These are phyloP conservation scores for Phialophora expanda DNA, from an alignment of 2,329 filamentous ascomycete species.

Conservation along the genomic window DNA sequence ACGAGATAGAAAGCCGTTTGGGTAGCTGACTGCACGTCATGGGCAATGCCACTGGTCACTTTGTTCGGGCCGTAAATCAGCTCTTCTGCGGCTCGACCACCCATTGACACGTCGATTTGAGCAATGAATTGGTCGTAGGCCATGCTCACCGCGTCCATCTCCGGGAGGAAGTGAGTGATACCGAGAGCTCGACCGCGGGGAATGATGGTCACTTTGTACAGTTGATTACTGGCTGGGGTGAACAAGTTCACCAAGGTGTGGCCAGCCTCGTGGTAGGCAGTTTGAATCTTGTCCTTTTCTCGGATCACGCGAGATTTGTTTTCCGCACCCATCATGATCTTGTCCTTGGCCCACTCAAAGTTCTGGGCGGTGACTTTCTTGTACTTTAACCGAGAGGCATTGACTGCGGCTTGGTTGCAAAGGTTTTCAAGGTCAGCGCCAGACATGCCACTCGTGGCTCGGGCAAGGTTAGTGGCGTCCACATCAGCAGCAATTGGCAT, in stretches of 20 bases:
- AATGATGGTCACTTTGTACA: slow-evolving; percentile 98
- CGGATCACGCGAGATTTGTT: slow-evolving; percentile 86
- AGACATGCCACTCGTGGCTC: slow-evolving; percentile 87
- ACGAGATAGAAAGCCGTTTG: slow-evolving; percentile 85
- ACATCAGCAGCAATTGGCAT: slow-evolving; percentile 81
- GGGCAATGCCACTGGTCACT: slow-evolving; percentile 85
- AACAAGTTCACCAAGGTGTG: slow-evolving; percentile 91
- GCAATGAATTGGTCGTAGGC: slow-evolving; percentile 84
- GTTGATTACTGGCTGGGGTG: slow-evolving; percentile 72
- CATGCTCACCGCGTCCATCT: slow-evolving; percentile 81
- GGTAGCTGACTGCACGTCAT: slow-evolving; percentile 82
- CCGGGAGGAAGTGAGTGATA: slow-evolving; percentile 83
- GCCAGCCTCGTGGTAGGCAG: slow-evolving; percentile 95
- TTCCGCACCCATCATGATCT: slow-evolving; percentile 96
- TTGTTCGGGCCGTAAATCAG: slow-evolving; percentile 89
- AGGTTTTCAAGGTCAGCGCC: slow-evolving; percentile 96
- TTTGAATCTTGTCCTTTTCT: slow-evolving; percentile 85
- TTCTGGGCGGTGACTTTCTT: slow-evolving; percentile 75
- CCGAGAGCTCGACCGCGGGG: slow-evolving; percentile 86
- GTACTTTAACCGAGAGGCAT: slow-evolving; percentile 86
- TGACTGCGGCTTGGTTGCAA: slow-evolving; percentile 93
- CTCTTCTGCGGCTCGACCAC: slow-evolving; percentile 87
- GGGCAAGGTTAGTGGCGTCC: slow-evolving; percentile 81
- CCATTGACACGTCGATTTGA: slow-evolving; percentile 78
- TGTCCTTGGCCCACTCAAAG: slow-evolving; percentile 97